Evolutionary conservation across 2,329 filamentous ascomycete species (phyloP), one percentile per base, ranked within the genome.

Genomic region (Dothideomycetes sp.): DNA sequence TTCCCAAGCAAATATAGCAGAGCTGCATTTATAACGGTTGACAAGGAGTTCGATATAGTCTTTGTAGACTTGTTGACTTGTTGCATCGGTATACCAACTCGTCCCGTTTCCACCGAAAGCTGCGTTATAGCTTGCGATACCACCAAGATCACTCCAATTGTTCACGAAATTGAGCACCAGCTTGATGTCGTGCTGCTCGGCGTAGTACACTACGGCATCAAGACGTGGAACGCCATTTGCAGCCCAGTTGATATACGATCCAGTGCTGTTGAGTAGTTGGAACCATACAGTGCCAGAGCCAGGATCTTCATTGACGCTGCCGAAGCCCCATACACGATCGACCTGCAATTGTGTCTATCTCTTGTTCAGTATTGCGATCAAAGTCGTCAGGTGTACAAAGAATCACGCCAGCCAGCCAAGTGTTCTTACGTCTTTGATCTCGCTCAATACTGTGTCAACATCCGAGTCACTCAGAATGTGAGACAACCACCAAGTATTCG

Each of bases 91-190:
- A 58, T 77, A 82, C 68, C 75, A 82, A 5, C 61, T 60, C 11
- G 62, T 63, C 42, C 72, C 63, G 40, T 54, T 54, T 36, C 55
- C 59, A 16, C 68, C 69, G 29, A 72, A 74, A 41, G 73, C 78
- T 2, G 69, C 71, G 9, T 56, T 61, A 49, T 79, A 80, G 2
- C 72, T 70, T 9, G 65, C 62, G 59, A 80, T 79, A 35, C 77
- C 77, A 19, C 77, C 77, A 32, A 79, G 81, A 51, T 83, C 79
- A 34, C 64, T 64, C 77, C 78, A 84, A 59, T 82, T 75, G 60
- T 83, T 83, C 40, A 81, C 74, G 32, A 81, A 75, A 48, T 75
- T 72, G 52, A 79, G 70, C 45, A 82, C 77, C 4, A 81, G 61
- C 54, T 79, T 78, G 48, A 82, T 64, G 3, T 71, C 72, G 39